Base-by-base conservation (phyloP, 2,329 filamentous ascomycete species). In the Microsporum canis region DNA sequence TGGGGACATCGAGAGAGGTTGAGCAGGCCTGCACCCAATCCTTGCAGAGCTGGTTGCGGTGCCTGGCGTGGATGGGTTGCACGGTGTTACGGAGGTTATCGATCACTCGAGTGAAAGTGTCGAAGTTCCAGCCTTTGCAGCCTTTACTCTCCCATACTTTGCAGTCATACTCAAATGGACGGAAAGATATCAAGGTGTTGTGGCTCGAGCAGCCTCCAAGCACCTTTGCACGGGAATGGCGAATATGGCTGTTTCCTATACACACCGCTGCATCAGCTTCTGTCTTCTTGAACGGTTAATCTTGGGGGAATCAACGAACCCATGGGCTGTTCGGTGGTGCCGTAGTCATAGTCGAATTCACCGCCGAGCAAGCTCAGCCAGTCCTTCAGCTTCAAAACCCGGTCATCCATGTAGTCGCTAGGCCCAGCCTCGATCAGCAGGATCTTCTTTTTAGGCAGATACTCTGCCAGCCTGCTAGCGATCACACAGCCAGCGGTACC, bases 171-270 rank as follows among this genome's bases (percentile, higher is more conserved):
- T 91, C 85, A 71, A 95, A 95, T 5, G 91, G 89, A 31, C 90
- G 84, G 83, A 95, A 95, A 17, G 88, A 94, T 74, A 96, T 95
- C 69, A 95, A 80, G 23, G 91, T 95, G 77, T 96, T 96, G 81
- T 95, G 91, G 63, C 88, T 92, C 51, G 90, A 95, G 80, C 91
- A 96, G 66, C 91, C 91, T 67, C 91, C 91, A 34, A 96, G 82
- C 43, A 96, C 90, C 79, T 95, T 95, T 65, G 91, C 91, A 64
- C 91, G 87, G 12, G 91, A 95, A 78, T 95, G 91, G 66, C 90
- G 86, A 77, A 96, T 95, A 77, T 90, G 83, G 61, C 88, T 94
- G 80, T 96, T 96, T 71, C 90, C 89, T 83, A 76, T 67, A 64
- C 65, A 38, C 58, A 61, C 49, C 38, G 14, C 2, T 31, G 60